These are phyloP conservation scores for Metarhizium album DNA, from an alignment of 2,329 filamentous ascomycete species.

Conservation along the genomic window DNA sequence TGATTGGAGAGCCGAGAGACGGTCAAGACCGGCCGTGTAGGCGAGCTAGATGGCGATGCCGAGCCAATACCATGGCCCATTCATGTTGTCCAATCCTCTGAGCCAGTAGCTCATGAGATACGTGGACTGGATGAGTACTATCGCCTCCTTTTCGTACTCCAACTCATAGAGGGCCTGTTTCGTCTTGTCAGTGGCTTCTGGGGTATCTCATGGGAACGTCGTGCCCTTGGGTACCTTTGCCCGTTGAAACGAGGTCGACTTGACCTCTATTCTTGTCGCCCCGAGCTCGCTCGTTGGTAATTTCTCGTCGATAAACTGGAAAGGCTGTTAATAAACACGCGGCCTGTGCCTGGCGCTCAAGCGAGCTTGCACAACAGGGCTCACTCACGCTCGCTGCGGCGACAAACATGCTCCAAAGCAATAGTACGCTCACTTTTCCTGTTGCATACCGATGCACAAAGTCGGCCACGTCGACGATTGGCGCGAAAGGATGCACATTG, in stretches of 20 bases:
- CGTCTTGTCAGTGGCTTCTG: too few relatives aligned
- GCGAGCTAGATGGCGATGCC: constrained; percentile 31
- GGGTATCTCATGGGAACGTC: too few relatives aligned
- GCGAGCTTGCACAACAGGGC: too few relatives aligned
- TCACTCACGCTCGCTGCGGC: constrained; percentile 21
- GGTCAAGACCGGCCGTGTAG: constrained; percentile 32
- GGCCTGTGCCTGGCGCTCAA: background rate
- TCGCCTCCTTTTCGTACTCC: constrained; percentile 26
- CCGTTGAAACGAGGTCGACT: constrained; percentile 7
- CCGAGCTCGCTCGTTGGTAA: background rate
- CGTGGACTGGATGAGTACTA: constrained; percentile 29
- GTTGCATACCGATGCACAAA: constrained; percentile 11
- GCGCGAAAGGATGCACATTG: constrained; percentile 15
- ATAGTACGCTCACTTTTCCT: constrained; percentile 9
- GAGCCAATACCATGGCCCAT: constrained; percentile 34
- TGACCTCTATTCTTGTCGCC: constrained; percentile 6
- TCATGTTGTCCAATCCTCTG: constrained; percentile 27
- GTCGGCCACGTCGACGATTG: constrained; percentile 12
- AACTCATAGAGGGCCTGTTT: constrained; percentile 19
- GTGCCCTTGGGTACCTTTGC: constrained; percentile 6
- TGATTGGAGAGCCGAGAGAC: constrained; percentile 3
- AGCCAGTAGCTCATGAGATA: constrained; percentile 32
- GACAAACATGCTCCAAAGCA: constrained; percentile 21
- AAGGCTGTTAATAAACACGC: background rate
- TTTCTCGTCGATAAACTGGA: constrained; percentile 7